Base-by-base conservation (phyloP, 768 basidiomycete genomes). In the Lyophyllum atratum region DNA sequence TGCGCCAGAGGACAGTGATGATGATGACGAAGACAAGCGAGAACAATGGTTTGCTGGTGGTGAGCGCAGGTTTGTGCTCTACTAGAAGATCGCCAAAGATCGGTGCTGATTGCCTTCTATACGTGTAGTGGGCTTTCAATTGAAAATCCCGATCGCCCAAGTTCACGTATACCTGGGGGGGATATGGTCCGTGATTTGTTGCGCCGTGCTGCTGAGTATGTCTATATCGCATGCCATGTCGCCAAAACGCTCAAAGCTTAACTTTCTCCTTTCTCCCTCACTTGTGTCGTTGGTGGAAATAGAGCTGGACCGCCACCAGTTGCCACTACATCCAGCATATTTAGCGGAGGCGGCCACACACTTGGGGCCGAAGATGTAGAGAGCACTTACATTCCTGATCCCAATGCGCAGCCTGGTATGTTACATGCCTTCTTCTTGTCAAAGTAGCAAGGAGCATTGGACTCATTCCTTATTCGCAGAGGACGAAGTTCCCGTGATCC, bases 31-130 rank as follows among this genome's bases (percentile, higher is more conserved):
- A 3, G 80, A 81, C 34, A 74, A 80, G 42, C 75, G 78, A 1
- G 85, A 92, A 64, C 87, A 80, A 62, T 92, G 88, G 81, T 98
- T 93, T 71, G 89, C 96, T 3, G 96, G 96, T n/a, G 96, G 96
- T 0, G 96, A 96, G 70, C 79, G 92, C 67, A 95, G 93, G 95
- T 92, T 31, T 29, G 69, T 49, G 24, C 5, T 12, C 31, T 46
- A 10, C 5, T 24, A 25, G 26, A 39, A 19, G 10, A 40, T 31
- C 11, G 42, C 48, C 15, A 28, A 10, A 29, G 49, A 11, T 45
- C 33, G 28, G 43, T 6, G 49, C 24, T 60, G 21, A 53, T 52
- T 7, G 21, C 34, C 37, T 28, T 34, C 17, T 37, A 37, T 26
- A 31, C 29, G 29, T 11, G 4, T 67, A 98, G 95, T 70, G 96